Conservation (phyloP, 108 stramenopile species). For the Cyclotella cryptica region DNA sequence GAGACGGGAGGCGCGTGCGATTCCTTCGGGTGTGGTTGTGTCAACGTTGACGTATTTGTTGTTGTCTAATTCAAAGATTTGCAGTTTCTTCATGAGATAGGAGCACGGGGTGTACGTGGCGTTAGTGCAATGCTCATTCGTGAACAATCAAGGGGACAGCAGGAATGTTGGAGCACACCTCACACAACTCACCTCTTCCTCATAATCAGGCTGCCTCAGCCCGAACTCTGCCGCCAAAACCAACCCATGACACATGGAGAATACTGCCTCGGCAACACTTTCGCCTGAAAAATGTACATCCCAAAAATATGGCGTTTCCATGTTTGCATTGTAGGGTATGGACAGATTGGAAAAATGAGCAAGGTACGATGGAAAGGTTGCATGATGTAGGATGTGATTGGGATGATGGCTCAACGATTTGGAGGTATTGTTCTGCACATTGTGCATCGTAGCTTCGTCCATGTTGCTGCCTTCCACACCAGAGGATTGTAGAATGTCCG, state of each 20-base stretch:
- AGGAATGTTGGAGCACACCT: not conserved
- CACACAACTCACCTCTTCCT: slow-evolving; percentile 34
- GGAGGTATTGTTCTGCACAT: not conserved
- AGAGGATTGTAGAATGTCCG: not conserved
- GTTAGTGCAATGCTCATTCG: not conserved
- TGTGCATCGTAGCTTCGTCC: not conserved
- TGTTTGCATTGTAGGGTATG: slow-evolving; percentile 20
- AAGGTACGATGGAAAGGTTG: slow-evolving; percentile 21
- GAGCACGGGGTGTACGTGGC: not conserved
- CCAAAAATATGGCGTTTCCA: slow-evolving; percentile 60
- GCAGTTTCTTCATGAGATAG: slow-evolving; percentile 22
- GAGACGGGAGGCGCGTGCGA: slow-evolving; percentile 46
- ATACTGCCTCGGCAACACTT: slow-evolving; percentile 49
- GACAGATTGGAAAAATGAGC: slow-evolving; percentile 30
- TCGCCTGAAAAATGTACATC: slow-evolving; percentile 60
- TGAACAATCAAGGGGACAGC: not conserved
- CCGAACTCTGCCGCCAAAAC: slow-evolving; percentile 51
- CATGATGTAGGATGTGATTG: slow-evolving; percentile 7
- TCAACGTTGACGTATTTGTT: slow-evolving; percentile 61
- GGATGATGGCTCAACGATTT: not conserved
- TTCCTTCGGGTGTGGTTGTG: slow-evolving; percentile 43
- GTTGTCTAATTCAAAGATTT: slow-evolving; percentile 35
- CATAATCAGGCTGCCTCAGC: slow-evolving; percentile 44
- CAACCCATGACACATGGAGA: slow-evolving; percentile 45
- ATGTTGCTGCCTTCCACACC: not conserved